Percentiles rank a stretch among this genome's conserved stretches.
These are phyloP conservation scores for Cyberlindnera xishuangbannaensis DNA, from an alignment of 805 yeast genomes.

Conservation along the genomic window DNA sequence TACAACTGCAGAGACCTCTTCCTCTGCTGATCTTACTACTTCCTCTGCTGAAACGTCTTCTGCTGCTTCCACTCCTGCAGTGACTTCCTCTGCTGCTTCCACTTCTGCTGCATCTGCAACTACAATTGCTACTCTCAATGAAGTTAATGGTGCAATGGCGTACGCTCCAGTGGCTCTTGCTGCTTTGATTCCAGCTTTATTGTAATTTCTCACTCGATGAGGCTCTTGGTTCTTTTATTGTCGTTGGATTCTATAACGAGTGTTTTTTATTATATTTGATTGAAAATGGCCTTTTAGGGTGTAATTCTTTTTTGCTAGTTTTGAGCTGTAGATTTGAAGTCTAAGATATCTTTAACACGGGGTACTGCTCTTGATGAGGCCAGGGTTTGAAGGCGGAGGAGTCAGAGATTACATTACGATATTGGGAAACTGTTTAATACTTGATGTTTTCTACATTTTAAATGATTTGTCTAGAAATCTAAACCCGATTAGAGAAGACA, in stretches of 20 bases:
- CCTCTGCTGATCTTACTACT: constrained; percentile 3
- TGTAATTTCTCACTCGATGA: constrained; percentile 5
- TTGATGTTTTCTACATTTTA: constrained; percentile 1
- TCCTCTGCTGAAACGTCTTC: constrained; percentile 10
- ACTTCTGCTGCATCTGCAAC: constrained; percentile 6
- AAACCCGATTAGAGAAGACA: no score
- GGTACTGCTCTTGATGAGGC: no score
- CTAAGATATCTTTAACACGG: no score
- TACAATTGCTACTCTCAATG: constrained; percentile 5
- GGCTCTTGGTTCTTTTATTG: not conserved
- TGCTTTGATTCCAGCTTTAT: constrained; percentile 16
- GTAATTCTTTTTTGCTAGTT: no score
- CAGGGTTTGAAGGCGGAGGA: no score
- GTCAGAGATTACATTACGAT: not conserved
- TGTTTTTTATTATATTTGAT: not conserved
- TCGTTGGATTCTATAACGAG: not conserved
- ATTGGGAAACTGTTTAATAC: not conserved
- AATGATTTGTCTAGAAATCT: no score
- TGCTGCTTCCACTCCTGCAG: constrained; percentile 9
- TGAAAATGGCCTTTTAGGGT: no score
- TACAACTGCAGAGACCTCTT: constrained; percentile 9
- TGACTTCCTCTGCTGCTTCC: constrained; percentile 6
- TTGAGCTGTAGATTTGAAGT: no score
- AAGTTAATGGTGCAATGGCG: constrained; percentile 11
- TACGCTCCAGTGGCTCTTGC: constrained; percentile 17